Evolutionary conservation across 1,139 yeast species (phyloP), one percentile per base, ranked within the genome.

Genomic region (Protomyces inundatus): DNA sequence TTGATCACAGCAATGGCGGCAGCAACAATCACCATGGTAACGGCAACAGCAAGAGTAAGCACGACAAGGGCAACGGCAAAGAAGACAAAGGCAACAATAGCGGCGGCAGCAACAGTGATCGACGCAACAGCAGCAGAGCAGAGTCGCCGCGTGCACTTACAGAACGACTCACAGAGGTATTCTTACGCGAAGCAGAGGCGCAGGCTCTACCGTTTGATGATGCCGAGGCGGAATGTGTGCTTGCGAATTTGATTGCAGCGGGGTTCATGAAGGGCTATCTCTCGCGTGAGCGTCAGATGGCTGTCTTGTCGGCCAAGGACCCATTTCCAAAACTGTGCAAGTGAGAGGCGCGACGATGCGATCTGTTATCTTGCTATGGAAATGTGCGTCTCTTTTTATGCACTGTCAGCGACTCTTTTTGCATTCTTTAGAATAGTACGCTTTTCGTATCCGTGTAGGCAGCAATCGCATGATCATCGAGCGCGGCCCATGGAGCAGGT

Each of bases 231-330:
- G 97, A 91, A 75, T 85, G 95, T 68, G 75, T 82, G 34, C 70
- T 90, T 51, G 91, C 97, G 0, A 82, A 82, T 65, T 75, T 88
- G 70, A 89, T 91, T 16, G 78, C 80, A 33, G 56, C 54, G 53
- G 88, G 89, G 9, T 77, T 76, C 64, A 78, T 90, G 66, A 90
- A 88, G 75, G 98, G 97, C 0, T 91, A 90, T 73, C 76, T 91
- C 33, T 87, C 96, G 6, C 95, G 89, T 71, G 82, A 84, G 14
- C 84, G 87, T 70, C 78, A 83, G 63, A 87, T 88, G 66, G 77
- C 90, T 36, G 97, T 91, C 14, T 75, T 91, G 65, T 86, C 95
- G 69, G 88, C 87, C 73, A 82, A 80, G 35, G 82, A 82, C 37
- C 86, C 97, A 3, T 91, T 91, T 72, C 95, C 95, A 0, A 69